Conservation (phyloP, 257 asterid species). For the Scutellaria baicalensis region DNA sequence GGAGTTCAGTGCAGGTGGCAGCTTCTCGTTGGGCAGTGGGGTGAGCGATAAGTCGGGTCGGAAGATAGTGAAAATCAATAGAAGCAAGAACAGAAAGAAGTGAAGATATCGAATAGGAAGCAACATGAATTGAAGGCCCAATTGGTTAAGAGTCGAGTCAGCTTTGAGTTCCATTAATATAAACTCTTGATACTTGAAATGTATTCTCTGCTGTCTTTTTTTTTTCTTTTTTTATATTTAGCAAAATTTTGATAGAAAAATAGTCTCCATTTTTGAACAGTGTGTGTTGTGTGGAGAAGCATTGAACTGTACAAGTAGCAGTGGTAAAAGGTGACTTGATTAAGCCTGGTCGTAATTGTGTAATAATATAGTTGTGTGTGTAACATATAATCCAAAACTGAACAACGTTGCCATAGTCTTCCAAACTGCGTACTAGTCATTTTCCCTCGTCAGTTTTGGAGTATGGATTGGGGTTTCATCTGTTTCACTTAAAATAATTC, state of each 20-base stretch:
- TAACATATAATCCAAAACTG: background rate
- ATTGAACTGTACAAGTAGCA: conserved; percentile 14
- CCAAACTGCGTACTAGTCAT: no score
- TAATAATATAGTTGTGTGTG: background rate
- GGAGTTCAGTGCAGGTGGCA: conserved; percentile 58
- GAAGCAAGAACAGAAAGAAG: conserved; percentile 52
- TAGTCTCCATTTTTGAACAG: conserved; percentile 18
- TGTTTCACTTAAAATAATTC: no score
- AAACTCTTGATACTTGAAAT: no score
- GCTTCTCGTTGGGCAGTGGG: conserved; percentile 84
- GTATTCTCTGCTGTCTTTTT: background rate
- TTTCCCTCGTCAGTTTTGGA: no score
- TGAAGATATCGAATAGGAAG: conserved; percentile 15
- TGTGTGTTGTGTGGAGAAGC: conserved; percentile 2
- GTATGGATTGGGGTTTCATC: no score
- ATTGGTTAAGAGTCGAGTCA: background rate
- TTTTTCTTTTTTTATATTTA: background rate
- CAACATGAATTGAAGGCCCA: background rate
- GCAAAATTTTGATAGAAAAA: conserved; percentile 23
- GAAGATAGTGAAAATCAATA: conserved; percentile 34
- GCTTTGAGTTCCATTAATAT: background rate
- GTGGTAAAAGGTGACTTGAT: background rate
- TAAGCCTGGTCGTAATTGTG: background rate
- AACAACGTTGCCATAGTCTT: background rate
- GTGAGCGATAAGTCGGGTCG: conserved; percentile 46